Evolutionary conservation across 192 early-diverging fungal genomes (phyloP), one percentile per base, ranked within the genome.

Genomic region (Lobosporangium transversale): DNA sequence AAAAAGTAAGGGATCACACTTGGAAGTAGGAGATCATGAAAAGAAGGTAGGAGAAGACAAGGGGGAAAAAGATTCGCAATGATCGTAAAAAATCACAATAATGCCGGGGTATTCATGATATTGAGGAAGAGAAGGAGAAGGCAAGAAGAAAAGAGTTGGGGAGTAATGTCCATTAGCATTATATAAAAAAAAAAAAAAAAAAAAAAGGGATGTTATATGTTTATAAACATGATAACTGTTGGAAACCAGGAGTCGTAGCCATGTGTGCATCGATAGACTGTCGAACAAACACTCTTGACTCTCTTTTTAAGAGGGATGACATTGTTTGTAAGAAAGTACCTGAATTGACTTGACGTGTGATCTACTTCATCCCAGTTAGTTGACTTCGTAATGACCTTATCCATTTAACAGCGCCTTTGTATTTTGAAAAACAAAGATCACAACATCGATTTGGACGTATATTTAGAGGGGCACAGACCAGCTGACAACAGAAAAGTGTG

Each of bases 401-500:
- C n/a, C n/a, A n/a, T n/a, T n/a, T n/a, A n/a, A n/a, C n/a, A n/a
- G n/a, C n/a, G n/a, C n/a, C n/a, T n/a, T 20, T 45, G 10, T 27
- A 1, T 45, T 10, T 14, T 58, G 11, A 14, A 32, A 44, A 30
- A 35, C 0, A 26, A 24, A 49, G 15, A 17, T 40, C 17, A 54
- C 24, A 44, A 66, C 54, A 65, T 15, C 32, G 29, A 35, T 52
- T n/a, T n/a, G n/a, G n/a, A n/a, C n/a, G n/a, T n/a, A n/a, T n/a
- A n/a, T n/a, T n/a, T n/a, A 26, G 62, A 31, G 62, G 53, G 62
- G 62, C 63, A 66, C 63, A 66, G 63, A 66, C 63, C 63, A 66
- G 63, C 63, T 66, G 63, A 66, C 53, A 35, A 20, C 8, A 40
- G 14, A 40, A 40, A 14, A 40, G 37, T 14, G 37, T 40, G 37